Evolutionary conservation across 345 rosid species (phyloP).

Genomic region (Eucalyptus urophylla): DNA sequence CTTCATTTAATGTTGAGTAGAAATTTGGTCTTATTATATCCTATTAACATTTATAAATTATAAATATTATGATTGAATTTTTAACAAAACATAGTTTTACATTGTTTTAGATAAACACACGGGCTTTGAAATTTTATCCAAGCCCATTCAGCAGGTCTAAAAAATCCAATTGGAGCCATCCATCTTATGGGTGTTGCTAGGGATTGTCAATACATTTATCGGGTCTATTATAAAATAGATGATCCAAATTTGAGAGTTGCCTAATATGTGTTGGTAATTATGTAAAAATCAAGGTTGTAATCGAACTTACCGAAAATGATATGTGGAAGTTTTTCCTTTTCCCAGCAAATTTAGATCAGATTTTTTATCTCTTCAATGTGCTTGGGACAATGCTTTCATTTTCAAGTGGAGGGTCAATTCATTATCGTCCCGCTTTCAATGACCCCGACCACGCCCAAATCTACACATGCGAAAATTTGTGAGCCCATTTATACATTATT

Average conservation of each 20-base stretch:
- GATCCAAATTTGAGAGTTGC: not conserved
- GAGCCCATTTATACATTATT: not conserved
- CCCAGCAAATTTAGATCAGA: not conserved
- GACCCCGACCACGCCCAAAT: rapidly evolving
- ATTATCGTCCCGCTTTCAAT: not conserved
- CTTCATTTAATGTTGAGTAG: not conserved
- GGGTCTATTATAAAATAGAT: not conserved
- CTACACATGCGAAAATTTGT: not conserved
- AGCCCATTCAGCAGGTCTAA: rapidly evolving
- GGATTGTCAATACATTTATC: not conserved
- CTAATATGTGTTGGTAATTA: not conserved
- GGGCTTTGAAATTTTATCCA: not conserved
- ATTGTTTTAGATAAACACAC: not conserved
- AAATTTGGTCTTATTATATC: not conserved
- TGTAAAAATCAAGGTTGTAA: not conserved
- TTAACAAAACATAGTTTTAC: not conserved
- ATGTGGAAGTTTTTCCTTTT: not conserved
- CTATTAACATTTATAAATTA: not conserved
- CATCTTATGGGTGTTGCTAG: rapidly evolving
- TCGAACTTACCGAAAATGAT: not conserved
- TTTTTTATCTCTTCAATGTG: not conserved
- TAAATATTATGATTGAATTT: not conserved
- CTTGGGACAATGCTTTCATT: not conserved
- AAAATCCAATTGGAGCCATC: rapidly evolving
- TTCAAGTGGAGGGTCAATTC: rapidly evolving